Percentiles rank a stretch among this genome's conserved stretches.
These are phyloP conservation scores for Vitis rotundifolia DNA, from an alignment of 164 flowering plant genomes.

Conservation along the genomic window DNA sequence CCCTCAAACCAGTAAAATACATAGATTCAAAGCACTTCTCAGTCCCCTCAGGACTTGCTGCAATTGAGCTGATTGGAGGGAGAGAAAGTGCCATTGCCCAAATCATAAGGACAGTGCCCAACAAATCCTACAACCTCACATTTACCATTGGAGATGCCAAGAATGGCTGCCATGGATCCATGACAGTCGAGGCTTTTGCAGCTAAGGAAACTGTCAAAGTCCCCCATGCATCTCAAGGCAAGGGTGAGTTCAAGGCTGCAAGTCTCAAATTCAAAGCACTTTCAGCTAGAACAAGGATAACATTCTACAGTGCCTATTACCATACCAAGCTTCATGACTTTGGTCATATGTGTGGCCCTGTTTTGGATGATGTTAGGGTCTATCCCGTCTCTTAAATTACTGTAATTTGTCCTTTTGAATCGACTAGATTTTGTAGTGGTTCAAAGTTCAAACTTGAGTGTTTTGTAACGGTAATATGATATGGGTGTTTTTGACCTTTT, in stretches of 20 bases:
- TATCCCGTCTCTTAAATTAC: conserved; percentile 6
- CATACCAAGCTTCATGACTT: conserved; percentile 42
- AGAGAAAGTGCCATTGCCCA: conserved; percentile 58
- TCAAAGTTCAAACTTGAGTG: too few species aligned
- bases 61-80: conserved; percentile 47
- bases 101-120: conserved; percentile 33
- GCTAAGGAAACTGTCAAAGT: conserved; percentile 25
- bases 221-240: conserved; percentile 31
- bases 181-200: conserved; percentile 53
- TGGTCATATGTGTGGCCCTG: conserved; percentile 53
- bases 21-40: conserved; percentile 41
- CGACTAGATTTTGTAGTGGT: too few species aligned
- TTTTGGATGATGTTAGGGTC: conserved; percentile 31
- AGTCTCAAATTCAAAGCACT: conserved; percentile 35
- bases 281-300: conserved; percentile 33
- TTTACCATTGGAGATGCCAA: conserved; percentile 53
- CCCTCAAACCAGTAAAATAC: conserved; percentile 47
- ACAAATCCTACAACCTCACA: conserved; percentile 35
- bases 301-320: conserved; percentile 41
- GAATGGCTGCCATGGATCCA: conserved; percentile 45
- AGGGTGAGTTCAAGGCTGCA: conserved; percentile 31
- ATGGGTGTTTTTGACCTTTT: too few species aligned
- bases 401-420: neutral
- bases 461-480: too few species aligned
- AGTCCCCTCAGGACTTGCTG: conserved; percentile 38